Evolutionary conservation across 139 green algal genomes (phyloP).

Genomic region (Picochlorum sp.): DNA sequence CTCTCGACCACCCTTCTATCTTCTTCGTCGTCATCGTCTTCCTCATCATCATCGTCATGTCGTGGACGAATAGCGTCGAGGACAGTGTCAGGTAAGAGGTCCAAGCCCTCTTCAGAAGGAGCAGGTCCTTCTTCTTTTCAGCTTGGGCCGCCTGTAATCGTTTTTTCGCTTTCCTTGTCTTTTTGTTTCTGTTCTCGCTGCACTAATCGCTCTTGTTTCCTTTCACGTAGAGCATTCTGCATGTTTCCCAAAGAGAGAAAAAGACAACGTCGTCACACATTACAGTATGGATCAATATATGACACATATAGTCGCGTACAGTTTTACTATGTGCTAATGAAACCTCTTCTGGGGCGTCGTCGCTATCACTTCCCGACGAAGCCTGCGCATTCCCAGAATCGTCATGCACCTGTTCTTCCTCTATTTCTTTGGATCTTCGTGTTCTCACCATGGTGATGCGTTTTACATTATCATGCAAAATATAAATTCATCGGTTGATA

Average conservation of each 20-base stretch:
- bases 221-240: too few species aligned
- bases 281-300: background rate
- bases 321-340: conserved; percentile 2
- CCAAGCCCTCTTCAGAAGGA: background rate
- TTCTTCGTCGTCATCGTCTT: background rate
- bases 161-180: too few species aligned
- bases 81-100: conserved; percentile 10
- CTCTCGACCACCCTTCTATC: conserved; percentile 2
- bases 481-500: background rate
- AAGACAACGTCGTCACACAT: too few species aligned
- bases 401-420: background rate
- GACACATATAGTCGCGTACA: background rate
- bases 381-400: background rate
- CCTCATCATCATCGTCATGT: background rate
- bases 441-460: background rate
- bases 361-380: background rate
- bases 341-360: conserved; percentile 17
- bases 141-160: too few species aligned
- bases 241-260: too few species aligned
- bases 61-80: background rate
- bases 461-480: background rate
- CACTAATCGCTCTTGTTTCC: too few species aligned
- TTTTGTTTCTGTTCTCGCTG: too few species aligned
- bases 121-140: background rate
- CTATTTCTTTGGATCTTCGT: background rate